Base-by-base conservation (phyloP, 2,329 filamentous ascomycete species). In the Penicillium sp. region DNA sequence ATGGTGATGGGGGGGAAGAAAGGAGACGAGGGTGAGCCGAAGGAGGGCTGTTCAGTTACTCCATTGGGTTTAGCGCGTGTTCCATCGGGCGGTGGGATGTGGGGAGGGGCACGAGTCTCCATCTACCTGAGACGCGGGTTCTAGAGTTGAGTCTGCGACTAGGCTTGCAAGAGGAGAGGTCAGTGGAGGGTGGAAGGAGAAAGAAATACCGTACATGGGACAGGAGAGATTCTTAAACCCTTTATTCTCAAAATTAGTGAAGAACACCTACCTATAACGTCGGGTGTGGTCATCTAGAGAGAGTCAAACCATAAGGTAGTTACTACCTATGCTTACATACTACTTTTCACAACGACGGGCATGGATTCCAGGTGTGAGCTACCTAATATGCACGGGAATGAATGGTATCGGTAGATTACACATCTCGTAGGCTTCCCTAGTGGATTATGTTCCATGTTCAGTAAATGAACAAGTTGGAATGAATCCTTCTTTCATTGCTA, bases 21-120 rank as follows among this genome's bases (percentile, higher is more conserved):
- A 59, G 59, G 62, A 63, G 59, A 31, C 31, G 31, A 60, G 60
- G 60, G 62, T 63, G 64, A 68, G 64, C 66, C 58, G 63, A 66
- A 66, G 64, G 65, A 61, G 57, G 60, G 59, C 59, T 65, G 59
- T 63, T 66, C 61, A 58, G 60, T 64, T 67, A 16, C 64, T 62
- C 52, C 4, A 58, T 57, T 14, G 5, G 55, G 65, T 60, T 66
- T 67, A 67, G 65, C 60, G 62, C 51, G 57, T 64, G 63, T 64
- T 66, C 60, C 62, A 63, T 66, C 64, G 62, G 62, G 65, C 65
- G 65, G 65, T 67, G 65, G 64, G 65, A 62, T 67, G 65, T 65
- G 65, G 65, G 64, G 66, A 67, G 66, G 66, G 65, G 66, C 65
- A 67, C 52, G 52, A 37, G 49, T 37, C 49, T 51, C 49, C 49